Conservation (phyloP, 441 rosid genomes). For the Bruguiera hainesii region DNA sequence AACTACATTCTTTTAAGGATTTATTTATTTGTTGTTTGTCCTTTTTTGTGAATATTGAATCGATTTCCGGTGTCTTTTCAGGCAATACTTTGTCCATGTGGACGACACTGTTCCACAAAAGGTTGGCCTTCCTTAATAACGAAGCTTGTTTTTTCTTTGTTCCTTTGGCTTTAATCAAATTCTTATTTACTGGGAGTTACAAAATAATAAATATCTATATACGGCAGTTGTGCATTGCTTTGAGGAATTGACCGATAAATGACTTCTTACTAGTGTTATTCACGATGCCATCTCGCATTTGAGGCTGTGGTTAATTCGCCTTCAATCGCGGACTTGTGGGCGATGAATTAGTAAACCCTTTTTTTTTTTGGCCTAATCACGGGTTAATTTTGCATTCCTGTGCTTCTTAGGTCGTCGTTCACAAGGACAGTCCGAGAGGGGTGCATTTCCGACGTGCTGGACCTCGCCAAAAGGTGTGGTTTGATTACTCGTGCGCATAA, state of each 20-base stretch:
- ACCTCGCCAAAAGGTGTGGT: constrained; percentile 82
- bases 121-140: constrained; percentile 33
- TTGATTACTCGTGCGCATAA: constrained; percentile 2
- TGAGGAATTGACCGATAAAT: neutral
- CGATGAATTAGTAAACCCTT: too few relatives aligned
- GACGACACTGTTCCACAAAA: constrained; percentile 84
- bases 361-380: neutral
- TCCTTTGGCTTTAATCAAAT: neutral
- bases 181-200: too few relatives aligned
- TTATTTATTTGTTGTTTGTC: neutral
- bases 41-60: neutral
- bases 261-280: neutral
- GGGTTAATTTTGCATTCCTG: constrained; percentile 5
- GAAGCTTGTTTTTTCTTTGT: neutral
- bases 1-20: neutral
- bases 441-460: constrained; percentile 93
- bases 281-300: too few relatives aligned
- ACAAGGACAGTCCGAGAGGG: constrained; percentile 79
- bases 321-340: too few relatives aligned
- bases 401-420: constrained; percentile 67
- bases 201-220: neutral
- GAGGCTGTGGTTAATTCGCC: too few relatives aligned
- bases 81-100: constrained; percentile 84
- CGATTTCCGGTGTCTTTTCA: constrained; percentile 25
- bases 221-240: neutral